Base-by-base conservation (phyloP, 768 basidiomycete species). In the Auriscalpium microsporum region DNA sequence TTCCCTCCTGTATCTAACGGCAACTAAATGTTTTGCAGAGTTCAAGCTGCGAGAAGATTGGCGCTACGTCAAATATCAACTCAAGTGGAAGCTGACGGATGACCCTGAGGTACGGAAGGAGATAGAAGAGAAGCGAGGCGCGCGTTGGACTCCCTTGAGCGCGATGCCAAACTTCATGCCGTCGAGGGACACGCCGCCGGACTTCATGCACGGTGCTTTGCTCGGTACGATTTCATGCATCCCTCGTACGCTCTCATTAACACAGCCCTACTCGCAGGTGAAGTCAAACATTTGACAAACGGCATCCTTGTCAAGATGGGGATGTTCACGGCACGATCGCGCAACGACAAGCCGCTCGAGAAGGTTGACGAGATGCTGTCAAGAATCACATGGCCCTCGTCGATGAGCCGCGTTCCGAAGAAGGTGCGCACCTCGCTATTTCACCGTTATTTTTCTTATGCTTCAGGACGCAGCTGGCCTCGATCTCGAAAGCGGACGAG, bases 401-500 rank as follows among this genome's bases (percentile, higher is more conserved):
- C 14, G 10, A 47, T 47, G 11, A 19, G 3, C 14, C 11, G 45
- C 10, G 10, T 47, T 10, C 45, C 45, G 16, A 47, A 13, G 21
- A 14, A 13, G 14, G 45, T 47, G 45, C 11, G 45, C 19, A 16
- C 19, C 11, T 47, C 14, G 45, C 40, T 42, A 11, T n/a, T 11
- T n/a, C 16, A 16, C 21, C 21, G 3, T 21, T 21, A 47, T 10
- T 47, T 5, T 10, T 42, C 11, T n/a, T 47, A 10, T 47, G 19
- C 45, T 47, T 19, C 11, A 47, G 19, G 45, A 21, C 21, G 10
- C 45, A 47, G 21, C 45, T 47, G 10, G 10, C 19, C 10, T 14
- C 58, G 6, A 52, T 61, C 16, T 50, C 58, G 14, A 65, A 65
- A 53, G 62, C 64, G 1, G 64, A 66, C 50, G 60, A 65, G 46